Percentiles rank a stretch among this genome's conserved stretches.
phyloP scores from a whole-genome alignment of 1,284 basidiomycete species.

The Quambalaria eucalypti region DNA sequence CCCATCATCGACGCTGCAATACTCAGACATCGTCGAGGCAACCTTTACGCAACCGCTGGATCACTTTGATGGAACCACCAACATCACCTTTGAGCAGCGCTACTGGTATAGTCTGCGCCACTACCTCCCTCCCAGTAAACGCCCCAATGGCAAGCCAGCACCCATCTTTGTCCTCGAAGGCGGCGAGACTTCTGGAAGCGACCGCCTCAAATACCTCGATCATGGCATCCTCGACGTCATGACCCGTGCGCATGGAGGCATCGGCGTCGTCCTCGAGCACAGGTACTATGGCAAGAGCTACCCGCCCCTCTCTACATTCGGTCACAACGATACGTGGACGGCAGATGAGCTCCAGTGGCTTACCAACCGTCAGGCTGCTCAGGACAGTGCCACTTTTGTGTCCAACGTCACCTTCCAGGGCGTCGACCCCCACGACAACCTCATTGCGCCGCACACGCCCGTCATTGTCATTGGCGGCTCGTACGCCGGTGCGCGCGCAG shows the following conservation, averaged over 20 bases:
- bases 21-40: constrained; percentile 5
- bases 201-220: constrained; percentile 37
- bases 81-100: constrained; percentile 51
- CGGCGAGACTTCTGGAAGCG: constrained; percentile 43
- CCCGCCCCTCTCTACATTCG: constrained; percentile 67
- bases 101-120: constrained; percentile 84
- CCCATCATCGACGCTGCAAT: too few species aligned
- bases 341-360: constrained; percentile 61
- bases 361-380: constrained; percentile 75
- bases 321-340: constrained; percentile 46
- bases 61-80: constrained; percentile 52
- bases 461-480: constrained; percentile 85
- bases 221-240: constrained; percentile 74
- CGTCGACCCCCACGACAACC: constrained; percentile 55
- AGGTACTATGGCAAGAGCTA: constrained; percentile 60
- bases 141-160: constrained; percentile 39
- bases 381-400: constrained; percentile 90
- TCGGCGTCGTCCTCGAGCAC: constrained; percentile 72
- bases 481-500: constrained; percentile 85
- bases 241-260: constrained; percentile 68
- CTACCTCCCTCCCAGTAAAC: constrained; percentile 70
- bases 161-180: constrained; percentile 46
- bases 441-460: constrained; percentile 52
- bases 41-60: constrained; percentile 72
- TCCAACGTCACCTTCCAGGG: constrained; percentile 63